Conservation (phyloP, 176 grass and related monocot genomes). For the Raddia distichophylla region DNA sequence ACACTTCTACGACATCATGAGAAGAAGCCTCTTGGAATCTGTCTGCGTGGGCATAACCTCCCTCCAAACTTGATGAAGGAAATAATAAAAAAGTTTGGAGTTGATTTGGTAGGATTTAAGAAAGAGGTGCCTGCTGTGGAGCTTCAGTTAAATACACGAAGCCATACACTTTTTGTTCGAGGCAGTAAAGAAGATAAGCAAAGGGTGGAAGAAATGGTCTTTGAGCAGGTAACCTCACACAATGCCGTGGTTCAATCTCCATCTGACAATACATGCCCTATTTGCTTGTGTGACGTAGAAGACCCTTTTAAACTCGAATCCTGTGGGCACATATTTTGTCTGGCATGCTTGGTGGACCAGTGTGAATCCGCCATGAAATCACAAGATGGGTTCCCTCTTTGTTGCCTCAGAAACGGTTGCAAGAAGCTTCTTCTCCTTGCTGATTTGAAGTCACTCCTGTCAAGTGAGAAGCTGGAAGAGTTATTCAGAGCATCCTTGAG, state of each 20-base stretch:
- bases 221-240: conserved; percentile 50
- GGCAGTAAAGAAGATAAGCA: conserved; percentile 68
- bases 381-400: conserved; percentile 75
- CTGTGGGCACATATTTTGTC: conserved; percentile 79
- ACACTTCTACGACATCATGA: conserved; percentile 56
- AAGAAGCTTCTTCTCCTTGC: conserved; percentile 57
- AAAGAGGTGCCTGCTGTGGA: conserved; percentile 51
- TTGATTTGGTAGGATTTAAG: conserved; percentile 78
- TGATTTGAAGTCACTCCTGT: conserved; percentile 68
- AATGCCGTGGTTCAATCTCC: conserved; percentile 36
- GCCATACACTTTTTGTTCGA: conserved; percentile 69
- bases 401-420: conserved; percentile 70
- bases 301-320: conserved; percentile 85
- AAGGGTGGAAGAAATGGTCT: conserved; percentile 64
- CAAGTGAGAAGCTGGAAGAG: conserved; percentile 65
- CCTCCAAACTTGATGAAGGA: conserved; percentile 86
- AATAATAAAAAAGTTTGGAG: conserved; percentile 65
- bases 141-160: conserved; percentile 58
- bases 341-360: conserved; percentile 77
- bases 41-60: conserved; percentile 57
- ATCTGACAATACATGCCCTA: conserved; percentile 61
- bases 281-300: conserved; percentile 87
- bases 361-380: conserved; percentile 71
- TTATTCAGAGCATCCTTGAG: conserved; percentile 77
- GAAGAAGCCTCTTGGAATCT: conserved; percentile 62